A percentile compares a stretch with the other conserved stretches of the same genome.
Evolutionary conservation across 2,329 filamentous ascomycete genomes (phyloP).

Genomic region (Hymenoscyphus salicellus): DNA sequence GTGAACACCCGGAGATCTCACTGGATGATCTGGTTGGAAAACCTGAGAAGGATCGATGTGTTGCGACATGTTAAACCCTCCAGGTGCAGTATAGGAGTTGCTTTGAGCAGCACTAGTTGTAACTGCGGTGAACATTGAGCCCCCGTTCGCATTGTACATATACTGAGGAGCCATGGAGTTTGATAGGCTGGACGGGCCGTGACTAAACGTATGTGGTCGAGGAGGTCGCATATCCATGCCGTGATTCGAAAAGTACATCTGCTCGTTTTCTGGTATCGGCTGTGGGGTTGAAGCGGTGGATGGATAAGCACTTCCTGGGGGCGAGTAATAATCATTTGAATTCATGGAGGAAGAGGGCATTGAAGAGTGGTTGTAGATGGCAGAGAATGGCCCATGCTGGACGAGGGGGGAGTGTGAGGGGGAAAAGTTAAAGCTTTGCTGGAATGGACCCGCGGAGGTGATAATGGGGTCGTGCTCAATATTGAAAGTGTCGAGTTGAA

Average conservation of each 20-base stretch:
- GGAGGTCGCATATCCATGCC: slow-evolving; percentile 47
- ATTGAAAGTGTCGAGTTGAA: slow-evolving; percentile 54
- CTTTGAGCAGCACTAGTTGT: slow-evolving; percentile 43
- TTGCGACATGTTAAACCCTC: slow-evolving; percentile 52
- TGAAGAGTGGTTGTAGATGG: slow-evolving; percentile 59
- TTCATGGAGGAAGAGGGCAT: slow-evolving; percentile 62
- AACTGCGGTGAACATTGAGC: slow-evolving; percentile 54
- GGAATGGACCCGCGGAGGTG: slow-evolving; percentile 64
- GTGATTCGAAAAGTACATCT: slow-evolving; percentile 61
- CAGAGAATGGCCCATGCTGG: slow-evolving; percentile 55
- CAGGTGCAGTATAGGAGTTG: slow-evolving; percentile 52
- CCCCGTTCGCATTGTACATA: slow-evolving; percentile 56
- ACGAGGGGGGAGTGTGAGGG: slow-evolving; percentile 68
- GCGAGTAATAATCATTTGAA: slow-evolving; percentile 68
- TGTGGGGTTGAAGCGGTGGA: slow-evolving; percentile 70
- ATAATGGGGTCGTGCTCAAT: slow-evolving; percentile 59
- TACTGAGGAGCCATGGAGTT: slow-evolving; percentile 60
- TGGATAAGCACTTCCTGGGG: slow-evolving; percentile 66
- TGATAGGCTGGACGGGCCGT: slow-evolving; percentile 49
- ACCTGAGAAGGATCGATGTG: slow-evolving; percentile 66
- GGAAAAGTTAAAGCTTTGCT: slow-evolving; percentile 67
- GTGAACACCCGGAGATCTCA: slow-evolving; percentile 46
- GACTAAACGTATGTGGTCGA: slow-evolving; percentile 49
- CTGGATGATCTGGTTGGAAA: slow-evolving; percentile 50
- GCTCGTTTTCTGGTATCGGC: slow-evolving; percentile 59